Evolutionary conservation across 2,329 filamentous ascomycete species (phyloP), one percentile per base, ranked within the genome.

Genomic region (Cladophialophora carrionii): DNA sequence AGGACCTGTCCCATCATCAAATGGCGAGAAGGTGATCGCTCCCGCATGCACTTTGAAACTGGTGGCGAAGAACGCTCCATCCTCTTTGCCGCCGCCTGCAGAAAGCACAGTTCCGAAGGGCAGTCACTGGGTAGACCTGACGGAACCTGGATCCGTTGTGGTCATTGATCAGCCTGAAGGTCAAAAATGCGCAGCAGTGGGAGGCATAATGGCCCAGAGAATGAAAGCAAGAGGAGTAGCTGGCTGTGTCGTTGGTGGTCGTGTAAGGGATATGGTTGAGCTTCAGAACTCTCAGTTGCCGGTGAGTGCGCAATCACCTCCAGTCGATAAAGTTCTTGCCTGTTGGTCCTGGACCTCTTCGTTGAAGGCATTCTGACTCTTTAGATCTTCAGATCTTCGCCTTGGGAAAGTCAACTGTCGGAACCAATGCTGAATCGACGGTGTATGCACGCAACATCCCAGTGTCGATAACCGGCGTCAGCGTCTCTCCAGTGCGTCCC

Each of bases 181-280:
- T 0, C 88, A 91, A 74, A 82, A 82, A 58, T 91, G 90, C 76
- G 90, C 90, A 5, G 83, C 90, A 7, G 83, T 90, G 5, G 90
- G 90, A n/a, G 90, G 90, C 20, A 90, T 92, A 69, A 90, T 92
- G 84, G 90, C 88, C 4, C 79, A 84, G 32, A 81, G 90, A 22
- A 89, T 92, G 83, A 86, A 87, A 71, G 74, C 83, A 14, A 80
- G 88, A 10, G 84, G 85, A 14, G 85, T 84, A 20, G 80, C 81
- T 69, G 88, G 83, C 2, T 82, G 89, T 10, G 78, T 92, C n/a
- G 87, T 91, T 7, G 83, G 86, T 70, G 90, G 90, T 0, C 79
- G 89, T 46, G 84, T 89, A 5, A 81, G 90, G 66, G 90, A 92
- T 77, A 72, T 91, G 20, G 78, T 77, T 17, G 86, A 90, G 72